phyloP scores from a whole-genome alignment of 805 yeast species.

The Millerozyma acaciae region DNA sequence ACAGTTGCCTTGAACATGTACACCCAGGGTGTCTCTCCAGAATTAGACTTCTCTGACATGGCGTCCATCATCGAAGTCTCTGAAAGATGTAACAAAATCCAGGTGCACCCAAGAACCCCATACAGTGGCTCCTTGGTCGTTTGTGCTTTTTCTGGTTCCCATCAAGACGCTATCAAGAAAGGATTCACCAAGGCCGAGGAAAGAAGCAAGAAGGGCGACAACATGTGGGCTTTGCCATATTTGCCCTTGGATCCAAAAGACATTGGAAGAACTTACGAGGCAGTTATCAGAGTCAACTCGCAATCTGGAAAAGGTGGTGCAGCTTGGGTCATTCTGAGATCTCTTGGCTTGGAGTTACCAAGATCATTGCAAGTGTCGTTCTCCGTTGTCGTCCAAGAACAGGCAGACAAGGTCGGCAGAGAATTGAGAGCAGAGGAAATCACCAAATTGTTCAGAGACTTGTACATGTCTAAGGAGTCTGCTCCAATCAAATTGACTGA shows the following conservation, averaged over 20 bases:
- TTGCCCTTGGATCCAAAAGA: conserved; percentile 79
- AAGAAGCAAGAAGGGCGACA: conserved; percentile 29
- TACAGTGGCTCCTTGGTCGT: conserved; percentile 78
- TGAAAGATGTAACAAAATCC: conserved; percentile 76
- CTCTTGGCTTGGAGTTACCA: conserved; percentile 71
- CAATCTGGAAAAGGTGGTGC: conserved; percentile 91
- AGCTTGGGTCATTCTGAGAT: conserved; percentile 72
- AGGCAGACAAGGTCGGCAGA: conserved; percentile 64
- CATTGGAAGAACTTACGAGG: conserved; percentile 77
- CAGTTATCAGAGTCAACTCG: conserved; percentile 78
- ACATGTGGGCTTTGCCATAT: conserved; percentile 66
- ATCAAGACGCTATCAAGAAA: conserved; percentile 68
- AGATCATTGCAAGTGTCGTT: conserved; percentile 66
- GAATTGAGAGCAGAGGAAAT: conserved; percentile 70
- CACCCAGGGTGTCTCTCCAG: conserved; percentile 72
- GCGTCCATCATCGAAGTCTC: conserved; percentile 63
- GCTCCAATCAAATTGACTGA: conserved; percentile 34
- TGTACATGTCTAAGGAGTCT: conserved; percentile 44
- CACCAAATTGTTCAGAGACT: conserved; percentile 48
- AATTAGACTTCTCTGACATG: conserved; percentile 66
- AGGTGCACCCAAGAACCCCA: conserved; percentile 72
- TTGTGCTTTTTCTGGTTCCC: conserved; percentile 73
- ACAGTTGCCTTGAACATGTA: conserved; percentile 75
- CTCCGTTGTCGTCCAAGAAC: conserved; percentile 58
- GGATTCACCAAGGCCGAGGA: conserved; percentile 55